Evolutionary conservation across 495 filamentous ascomycete species (phyloP).

Genomic region (Xylaria flabelliformis): DNA sequence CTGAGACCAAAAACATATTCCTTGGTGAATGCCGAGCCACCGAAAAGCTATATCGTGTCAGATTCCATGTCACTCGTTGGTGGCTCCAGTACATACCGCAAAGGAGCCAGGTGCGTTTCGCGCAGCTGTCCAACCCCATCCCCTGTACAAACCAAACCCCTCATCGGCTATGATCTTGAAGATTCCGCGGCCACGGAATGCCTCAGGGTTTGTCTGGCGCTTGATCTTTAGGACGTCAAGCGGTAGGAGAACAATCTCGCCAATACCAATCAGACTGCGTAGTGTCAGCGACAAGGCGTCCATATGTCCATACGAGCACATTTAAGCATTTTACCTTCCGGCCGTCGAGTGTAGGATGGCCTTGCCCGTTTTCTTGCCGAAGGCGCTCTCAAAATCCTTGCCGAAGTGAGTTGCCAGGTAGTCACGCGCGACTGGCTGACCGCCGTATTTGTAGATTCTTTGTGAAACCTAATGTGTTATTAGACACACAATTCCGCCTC

Average conservation of each 20-base stretch:
- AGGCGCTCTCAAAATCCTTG: constrained; percentile 80
- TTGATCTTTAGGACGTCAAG: constrained; percentile 99
- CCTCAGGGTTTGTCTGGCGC: constrained; percentile 98
- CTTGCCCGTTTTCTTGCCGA: constrained; percentile 96
- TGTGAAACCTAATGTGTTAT: constrained; percentile 69
- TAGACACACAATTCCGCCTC: constrained; percentile 9
- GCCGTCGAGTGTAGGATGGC: constrained; percentile 97
- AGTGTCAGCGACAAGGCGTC: constrained; percentile 27
- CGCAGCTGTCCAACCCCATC: constrained; percentile 97
- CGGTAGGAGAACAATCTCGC: constrained; percentile 93
- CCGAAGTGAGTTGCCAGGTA: constrained; percentile 85
- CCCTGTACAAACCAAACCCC: constrained; percentile 93
- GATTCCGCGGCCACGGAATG: constrained; percentile 92
- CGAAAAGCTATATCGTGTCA: constrained; percentile 75
- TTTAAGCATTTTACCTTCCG: constrained; percentile 68
- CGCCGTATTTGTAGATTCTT: constrained; percentile 98
- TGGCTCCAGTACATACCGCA: constrained; percentile 67
- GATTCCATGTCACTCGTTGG: neutral
- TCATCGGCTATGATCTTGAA: constrained; percentile 91
- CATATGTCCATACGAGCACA: neutral
- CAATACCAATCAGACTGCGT: constrained; percentile 86
- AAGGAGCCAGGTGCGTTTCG: constrained; percentile 97
- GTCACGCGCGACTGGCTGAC: constrained; percentile 94
- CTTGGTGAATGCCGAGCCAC: constrained; percentile 97
- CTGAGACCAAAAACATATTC: constrained; percentile 85